Percentiles rank a stretch among this genome's conserved stretches.
phyloP scores from a whole-genome alignment of 2,329 filamentous ascomycete species.

The Phaeosphaeria sp. region DNA sequence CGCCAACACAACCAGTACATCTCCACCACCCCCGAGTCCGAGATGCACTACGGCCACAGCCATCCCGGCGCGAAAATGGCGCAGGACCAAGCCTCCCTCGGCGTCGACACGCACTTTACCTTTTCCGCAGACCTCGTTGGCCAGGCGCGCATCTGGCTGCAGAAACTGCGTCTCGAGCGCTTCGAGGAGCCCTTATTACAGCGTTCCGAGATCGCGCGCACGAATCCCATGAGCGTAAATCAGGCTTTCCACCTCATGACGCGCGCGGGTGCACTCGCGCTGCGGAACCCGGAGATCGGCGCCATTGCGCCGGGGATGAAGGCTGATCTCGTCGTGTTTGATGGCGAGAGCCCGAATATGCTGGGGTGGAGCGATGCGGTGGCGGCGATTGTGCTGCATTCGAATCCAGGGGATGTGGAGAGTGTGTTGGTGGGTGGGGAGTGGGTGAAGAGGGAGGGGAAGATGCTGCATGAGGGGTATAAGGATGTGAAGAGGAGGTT shows the following conservation, averaged over 20 bases:
- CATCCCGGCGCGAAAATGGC: conserved; percentile 54
- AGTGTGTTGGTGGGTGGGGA: conserved; percentile 60
- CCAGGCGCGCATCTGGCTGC: conserved; percentile 64
- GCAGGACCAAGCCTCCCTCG: conserved; percentile 61
- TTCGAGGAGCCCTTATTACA: conserved; percentile 49
- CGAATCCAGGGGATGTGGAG: conserved; percentile 60
- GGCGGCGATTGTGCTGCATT: conserved; percentile 63
- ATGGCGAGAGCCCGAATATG: conserved; percentile 57
- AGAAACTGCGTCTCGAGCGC: conserved; percentile 51
- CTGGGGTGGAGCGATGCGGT: conserved; percentile 64
- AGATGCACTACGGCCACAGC: conserved; percentile 65
- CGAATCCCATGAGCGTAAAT: conserved; percentile 60
- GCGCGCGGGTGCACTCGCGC: conserved; percentile 59
- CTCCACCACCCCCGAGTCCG: conserved; percentile 65
- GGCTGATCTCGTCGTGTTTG: conserved; percentile 62
- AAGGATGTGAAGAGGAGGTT: conserved; percentile 23
- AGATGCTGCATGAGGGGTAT: conserved; percentile 35
- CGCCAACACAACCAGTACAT: conserved; percentile 60
- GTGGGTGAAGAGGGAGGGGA: conserved; percentile 57
- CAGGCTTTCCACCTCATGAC: conserved; percentile 66
- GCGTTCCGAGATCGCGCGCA: conserved; percentile 53
- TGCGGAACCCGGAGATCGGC: conserved; percentile 61
- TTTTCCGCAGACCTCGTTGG: conserved; percentile 55
- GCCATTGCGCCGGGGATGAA: conserved; percentile 59
- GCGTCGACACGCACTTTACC: conserved; percentile 63